Base-by-base conservation (phyloP, 768 basidiomycete genomes). In the Tremella yokohamensis region DNA sequence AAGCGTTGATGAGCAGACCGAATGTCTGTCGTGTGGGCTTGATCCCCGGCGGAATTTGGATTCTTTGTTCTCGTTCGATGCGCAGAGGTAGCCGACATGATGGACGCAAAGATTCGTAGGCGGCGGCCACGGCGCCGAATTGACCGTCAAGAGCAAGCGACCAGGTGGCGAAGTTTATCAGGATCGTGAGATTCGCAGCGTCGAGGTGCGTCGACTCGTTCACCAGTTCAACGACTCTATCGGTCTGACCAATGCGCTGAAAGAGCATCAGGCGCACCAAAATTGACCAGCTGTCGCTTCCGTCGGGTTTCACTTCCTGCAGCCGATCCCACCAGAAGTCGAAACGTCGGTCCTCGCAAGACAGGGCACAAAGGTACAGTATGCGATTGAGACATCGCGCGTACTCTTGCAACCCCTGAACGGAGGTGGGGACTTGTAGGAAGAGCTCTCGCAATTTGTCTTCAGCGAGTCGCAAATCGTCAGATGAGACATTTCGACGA, bases 331-430 rank as follows among this genome's bases (percentile, higher is more conserved):
- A 63, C 61, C 61, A 63, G 19, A 60, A 29, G 22, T 63, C 42
- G 24, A 62, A 60, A 37, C 48, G 29, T 7, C 18, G 24, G 18
- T 59, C 52, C 38, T 62, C 52, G 20, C 56, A 51, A 2, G 58
- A 56, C 16, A 61, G 38, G 3, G 70, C 63, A n/a, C 55, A 55
- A 18, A 72, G 58, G 44, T 72, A 72, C 16, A 72, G 57, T 47
- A 69, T 19, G 38, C 69, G 65, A 49, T 69, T 67, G 44, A 68
- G 48, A 24, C 38, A 18, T 45, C 22, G n/a, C 42, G 22, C 42
- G 15, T 18, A 45, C 22, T 45, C 42, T 16, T 45, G 42, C 8
- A 45, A 15, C 11, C 29, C 29, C 6, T 34, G 6, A 11, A 34
- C 11, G 4, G 29, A 34, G 29, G 29, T 34, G 7, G 42, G 42